Evolutionary conservation across 2,329 filamentous ascomycete genomes (phyloP), one percentile per base, ranked within the genome.

Genomic region (Sporothrix phasma): DNA sequence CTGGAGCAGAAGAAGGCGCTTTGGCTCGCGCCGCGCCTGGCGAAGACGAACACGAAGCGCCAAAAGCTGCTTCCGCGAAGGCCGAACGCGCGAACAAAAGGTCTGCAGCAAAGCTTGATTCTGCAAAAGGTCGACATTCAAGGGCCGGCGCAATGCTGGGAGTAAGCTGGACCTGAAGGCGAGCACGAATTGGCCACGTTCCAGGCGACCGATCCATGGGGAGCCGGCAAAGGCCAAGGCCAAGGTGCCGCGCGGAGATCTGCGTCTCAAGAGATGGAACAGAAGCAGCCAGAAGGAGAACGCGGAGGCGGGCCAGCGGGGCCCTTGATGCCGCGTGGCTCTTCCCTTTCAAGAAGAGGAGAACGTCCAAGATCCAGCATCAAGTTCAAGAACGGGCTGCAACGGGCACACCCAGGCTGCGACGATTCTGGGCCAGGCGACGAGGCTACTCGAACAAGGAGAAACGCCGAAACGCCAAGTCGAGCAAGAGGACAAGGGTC

Each of bases 41-140:
- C 2, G 84, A 89, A 68, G 91, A 97, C 72, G 90, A 94, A 67
- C 83, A 87, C 29, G 92, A 96, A n/a, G 74, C 87, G 87, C 69
- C 85, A 87, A 71, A 92, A 88, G 73, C 88, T 92, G 70, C 79
- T 94, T n/a, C 51, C 87, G 88, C 58, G 92, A 96, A 71, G n/a
- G 92, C 92, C 24, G 90, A 96, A 71, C 88, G 92, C 64, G 90
- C 91, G 15, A 90, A 91, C 71, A 94, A 95, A 77, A 97, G 96
- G 79, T n/a, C 92, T 91, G 8, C 89, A 90, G 73, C 90, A 92
- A 92, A 92, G 76, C 84, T 90, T 66, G n/a, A 89, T 94, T 58
- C 80, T 97, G 54, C 90, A 94, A 69, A 90, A 92, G 72, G 91
- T 91, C 60, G 89, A n/a, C n/a, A n/a, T n/a, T 90, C 71, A 96